Evolutionary conservation across 2,329 filamentous ascomycete genomes (phyloP), one percentile per base, ranked within the genome.

Genomic region (Arthrobotrys pseudoclavata): DNA sequence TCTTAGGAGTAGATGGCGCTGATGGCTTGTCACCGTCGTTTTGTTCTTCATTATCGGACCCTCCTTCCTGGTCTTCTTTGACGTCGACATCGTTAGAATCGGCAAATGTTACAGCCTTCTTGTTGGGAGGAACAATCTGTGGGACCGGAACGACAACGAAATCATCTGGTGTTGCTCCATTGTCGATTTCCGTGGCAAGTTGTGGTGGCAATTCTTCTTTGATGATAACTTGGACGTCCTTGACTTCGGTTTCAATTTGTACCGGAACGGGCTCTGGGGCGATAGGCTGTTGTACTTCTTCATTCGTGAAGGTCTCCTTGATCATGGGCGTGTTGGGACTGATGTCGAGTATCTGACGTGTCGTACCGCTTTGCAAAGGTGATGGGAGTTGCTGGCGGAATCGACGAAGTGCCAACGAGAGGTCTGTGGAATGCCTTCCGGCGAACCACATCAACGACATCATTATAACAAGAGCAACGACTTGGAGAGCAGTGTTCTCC

Each of bases 391-490:
- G 64, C 24, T 69, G 48, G 9, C 72, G 60, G 66, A 76, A 62
- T 9, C 72, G 66, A 15, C 72, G 72, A 42, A 76, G 26, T 15
- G 66, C 40, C 3, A 76, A 20, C 0, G 72, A 69, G 6, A 76
- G 20, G 12, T 76, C 72, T 5, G 72, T 70, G 7, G 72, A 76
- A 22, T 76, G 66, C 63, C 52, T 76, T 18, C 72, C 72, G 13
- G 72, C 72, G 13, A 76, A 67, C 72, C 72, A 76, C 72, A 76
- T 76, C 13, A 69, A n/a, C 3, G 72, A 76, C 72, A 76, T 76
- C 20, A 76, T 31, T 13, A 76, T 67, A 6, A 70, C 4, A 22
- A 76, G 60, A n/a, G 72, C 72, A 7, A 62, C 66, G 18, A 76
- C 55, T 47, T 76, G 72, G 42, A 76, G 69, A 5, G 57, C 66